Base-by-base conservation (phyloP, 1,139 yeast genomes). In the Suhomyces kunorum region DNA sequence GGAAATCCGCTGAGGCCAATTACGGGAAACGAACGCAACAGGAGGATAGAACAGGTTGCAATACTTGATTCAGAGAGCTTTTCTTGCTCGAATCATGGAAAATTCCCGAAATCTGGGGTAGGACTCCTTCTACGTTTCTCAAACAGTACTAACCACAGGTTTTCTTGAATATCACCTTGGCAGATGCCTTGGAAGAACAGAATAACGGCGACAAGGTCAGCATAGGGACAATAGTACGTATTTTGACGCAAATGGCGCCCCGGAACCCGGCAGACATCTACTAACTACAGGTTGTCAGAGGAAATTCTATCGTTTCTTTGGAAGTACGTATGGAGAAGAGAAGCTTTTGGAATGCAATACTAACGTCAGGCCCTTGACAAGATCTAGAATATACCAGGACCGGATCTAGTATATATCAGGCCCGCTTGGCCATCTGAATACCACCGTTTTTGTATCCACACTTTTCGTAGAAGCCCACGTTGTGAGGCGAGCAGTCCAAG, bases 401-500 rank as follows among this genome's bases (percentile, higher is more conserved):
- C 56, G 56, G 38, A 44, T 35, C 15, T 32, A 29, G 27, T 35
- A 36, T 25, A 36, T 33, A 29, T 27, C 34, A 43, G 44, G 59
- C 64, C 34, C 72, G 55, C 39, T 51, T 58, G 34, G 51, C 53
- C 97, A 89, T 89, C 59, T 87, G 94, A 30, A 80, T 68, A 6
- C 96, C 96, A 27, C 81, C 84, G 39, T 72, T 64, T 15, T 55
- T 56, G 53, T 73, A 76, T 1, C 87, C 87, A 68, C 98, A 94
- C 64, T 89, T 92, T 54, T 88, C 87, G 60, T 92, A 92, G 64
- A 92, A 92, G 2, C 80, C 83, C 26, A 81, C 84, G 56, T 92
- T 92, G 43, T 80, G 78, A 15, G 79, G 81, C 36, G 87, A 83
- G 63, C 98, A 92, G 64, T 94, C 98, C 56, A 92, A 71, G 38